Conservation (phyloP, 345 rosid genomes). For the Populus davidiana region DNA sequence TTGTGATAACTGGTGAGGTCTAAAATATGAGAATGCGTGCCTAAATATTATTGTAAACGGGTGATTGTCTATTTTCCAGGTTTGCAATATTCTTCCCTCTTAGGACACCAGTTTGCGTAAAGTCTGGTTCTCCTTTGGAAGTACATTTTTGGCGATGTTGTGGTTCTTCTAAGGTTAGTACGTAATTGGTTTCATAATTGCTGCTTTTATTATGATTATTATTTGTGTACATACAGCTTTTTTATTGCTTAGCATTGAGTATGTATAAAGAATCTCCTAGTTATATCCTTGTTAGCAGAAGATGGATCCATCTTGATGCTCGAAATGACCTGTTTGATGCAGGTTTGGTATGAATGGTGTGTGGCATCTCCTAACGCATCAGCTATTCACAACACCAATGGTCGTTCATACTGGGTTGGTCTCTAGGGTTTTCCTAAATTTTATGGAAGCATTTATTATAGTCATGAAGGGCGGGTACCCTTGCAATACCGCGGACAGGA, state of each 20-base stretch:
- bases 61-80: conserved; percentile 39
- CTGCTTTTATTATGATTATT: neutral
- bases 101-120: conserved; percentile 63
- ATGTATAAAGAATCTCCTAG: neutral
- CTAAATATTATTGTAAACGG: neutral
- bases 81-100: conserved; percentile 93
- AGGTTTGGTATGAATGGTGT: conserved; percentile 99
- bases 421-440: conserved; percentile 36
- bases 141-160: conserved; percentile 92
- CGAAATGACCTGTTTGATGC: conserved; percentile 9
- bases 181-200: too few relatives aligned
- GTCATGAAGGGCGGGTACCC: neutral
- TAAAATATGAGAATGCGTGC: neutral
- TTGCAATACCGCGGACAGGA: neutral
- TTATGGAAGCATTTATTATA: neutral
- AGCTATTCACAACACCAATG: conserved; percentile 85
- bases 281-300: too few relatives aligned
- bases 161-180: conserved; percentile 69
- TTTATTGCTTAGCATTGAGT: neutral
- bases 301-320: neutral
- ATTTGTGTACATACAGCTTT: neutral
- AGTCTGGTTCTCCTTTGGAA: conserved; percentile 60
- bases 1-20: neutral
- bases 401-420: conserved; percentile 97
- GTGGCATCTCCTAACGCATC: conserved; percentile 61